phyloP scores from a whole-genome alignment of 139 green algal genomes.

The Bryopsis sp. region DNA sequence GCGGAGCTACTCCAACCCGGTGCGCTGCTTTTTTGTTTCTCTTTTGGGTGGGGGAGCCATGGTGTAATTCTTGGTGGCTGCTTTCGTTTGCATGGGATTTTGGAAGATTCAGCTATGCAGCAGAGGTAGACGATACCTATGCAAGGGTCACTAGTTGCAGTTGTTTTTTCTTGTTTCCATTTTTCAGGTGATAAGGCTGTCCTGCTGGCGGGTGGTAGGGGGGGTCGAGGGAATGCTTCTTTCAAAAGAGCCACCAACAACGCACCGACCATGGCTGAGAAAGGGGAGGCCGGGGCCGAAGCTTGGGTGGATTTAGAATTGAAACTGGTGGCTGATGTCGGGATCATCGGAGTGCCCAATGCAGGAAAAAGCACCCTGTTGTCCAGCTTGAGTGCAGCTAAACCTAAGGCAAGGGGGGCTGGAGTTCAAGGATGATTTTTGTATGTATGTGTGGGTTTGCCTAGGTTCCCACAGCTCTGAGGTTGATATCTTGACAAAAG shows the following conservation, averaged over 20 bases:
- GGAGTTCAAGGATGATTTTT: background rate
- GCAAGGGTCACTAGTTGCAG: too few relatives aligned
- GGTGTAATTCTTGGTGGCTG: too few relatives aligned
- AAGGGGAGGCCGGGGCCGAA: conserved; percentile 28
- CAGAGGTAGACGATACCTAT: too few relatives aligned
- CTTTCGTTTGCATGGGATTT: too few relatives aligned
- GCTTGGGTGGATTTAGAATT: conserved; percentile 18
- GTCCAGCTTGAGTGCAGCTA: conserved; percentile 60
- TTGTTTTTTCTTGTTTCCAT: background rate
- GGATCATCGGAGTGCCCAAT: conserved; percentile 91
- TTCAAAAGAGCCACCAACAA: conserved; percentile 88
- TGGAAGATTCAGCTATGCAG: too few relatives aligned
- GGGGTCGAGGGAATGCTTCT: conserved; percentile 82
- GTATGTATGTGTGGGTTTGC: background rate
- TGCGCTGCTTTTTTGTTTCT: background rate
- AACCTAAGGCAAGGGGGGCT: conserved; percentile 50
- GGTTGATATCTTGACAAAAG: too few relatives aligned
- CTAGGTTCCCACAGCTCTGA: too few relatives aligned
- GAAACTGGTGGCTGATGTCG: conserved; percentile 84
- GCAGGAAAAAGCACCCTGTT: conserved; percentile 92
- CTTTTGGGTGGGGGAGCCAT: background rate
- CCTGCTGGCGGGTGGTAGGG: conserved; percentile 70
- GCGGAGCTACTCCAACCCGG: conserved; percentile 70
- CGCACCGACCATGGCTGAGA: conserved; percentile 67
- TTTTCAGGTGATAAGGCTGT: conserved; percentile 51